A percentile compares a stretch with the other conserved stretches of the same genome.
These are phyloP conservation scores for Thozetella sp. DNA, from an alignment of 495 filamentous ascomycete species.

Conservation along the genomic window DNA sequence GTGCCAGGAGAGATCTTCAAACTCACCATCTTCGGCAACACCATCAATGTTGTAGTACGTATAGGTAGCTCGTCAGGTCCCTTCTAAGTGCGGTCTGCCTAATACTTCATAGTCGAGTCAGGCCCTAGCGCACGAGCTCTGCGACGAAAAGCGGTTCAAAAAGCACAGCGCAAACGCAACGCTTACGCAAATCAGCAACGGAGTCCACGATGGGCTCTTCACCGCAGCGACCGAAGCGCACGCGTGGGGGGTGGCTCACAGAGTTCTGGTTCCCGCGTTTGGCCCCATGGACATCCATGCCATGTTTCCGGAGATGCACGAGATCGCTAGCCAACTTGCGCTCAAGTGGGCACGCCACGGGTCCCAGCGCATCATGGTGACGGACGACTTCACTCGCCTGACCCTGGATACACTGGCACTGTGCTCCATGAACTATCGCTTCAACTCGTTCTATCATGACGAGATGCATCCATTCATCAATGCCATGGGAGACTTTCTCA, in stretches of 20 bases:
- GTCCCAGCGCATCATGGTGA: conserved; percentile 54
- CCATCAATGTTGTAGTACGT: conserved; percentile 15
- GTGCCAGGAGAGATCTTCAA: conserved; percentile 23
- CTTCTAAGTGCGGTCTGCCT: conserved; percentile 1
- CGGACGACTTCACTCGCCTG: conserved; percentile 74
- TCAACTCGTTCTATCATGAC: conserved; percentile 74
- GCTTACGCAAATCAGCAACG: conserved; percentile 55
- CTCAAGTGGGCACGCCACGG: conserved; percentile 77
- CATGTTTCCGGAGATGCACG: conserved; percentile 80
- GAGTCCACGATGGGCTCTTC: conserved; percentile 68
- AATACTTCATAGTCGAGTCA: conserved; percentile 23
- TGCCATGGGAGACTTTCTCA: conserved; percentile 63
- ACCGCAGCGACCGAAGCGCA: conserved; percentile 62
- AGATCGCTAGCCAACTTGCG: conserved; percentile 69
- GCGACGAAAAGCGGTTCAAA: conserved; percentile 66
- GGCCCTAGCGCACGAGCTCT: conserved; percentile 64
- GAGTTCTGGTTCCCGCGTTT: conserved; percentile 68
- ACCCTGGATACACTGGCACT: conserved; percentile 74
- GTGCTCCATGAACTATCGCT: conserved; percentile 73
- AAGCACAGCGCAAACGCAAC: conserved; percentile 50
- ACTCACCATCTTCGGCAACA: conserved; percentile 8
- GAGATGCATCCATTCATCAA: conserved; percentile 67
- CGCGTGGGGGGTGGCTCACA: conserved; percentile 73
- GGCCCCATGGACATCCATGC: conserved; percentile 67
- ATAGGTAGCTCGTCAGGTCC: too few species aligned